Conservation (phyloP, 164 flowering plant genomes). For the Umbilicus rupestris region DNA sequence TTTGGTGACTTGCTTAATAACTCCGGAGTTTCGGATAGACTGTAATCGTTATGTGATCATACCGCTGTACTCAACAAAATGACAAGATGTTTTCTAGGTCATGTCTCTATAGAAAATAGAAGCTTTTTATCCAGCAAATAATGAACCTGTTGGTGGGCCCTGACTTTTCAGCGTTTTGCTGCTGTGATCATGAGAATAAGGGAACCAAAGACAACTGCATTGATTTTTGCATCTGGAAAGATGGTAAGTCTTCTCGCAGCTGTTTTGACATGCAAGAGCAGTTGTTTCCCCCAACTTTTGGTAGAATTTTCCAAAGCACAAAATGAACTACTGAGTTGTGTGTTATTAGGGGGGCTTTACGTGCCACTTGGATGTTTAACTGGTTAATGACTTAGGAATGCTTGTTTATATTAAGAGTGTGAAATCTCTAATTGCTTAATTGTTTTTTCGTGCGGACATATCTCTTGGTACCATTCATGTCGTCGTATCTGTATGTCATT, state of each 20-base stretch:
- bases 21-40: too few relatives aligned
- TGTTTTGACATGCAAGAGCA: background rate
- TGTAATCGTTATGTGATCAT: too few relatives aligned
- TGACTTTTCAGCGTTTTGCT: conserved; percentile 71
- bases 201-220: conserved; percentile 84
- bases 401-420: background rate
- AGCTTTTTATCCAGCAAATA: background rate
- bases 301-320: background rate
- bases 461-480: too few relatives aligned
- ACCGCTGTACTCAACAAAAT: too few relatives aligned
- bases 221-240: conserved; percentile 91
- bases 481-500: background rate
- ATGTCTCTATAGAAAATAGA: background rate
- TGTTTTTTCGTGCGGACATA: too few relatives aligned
- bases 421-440: too few relatives aligned
- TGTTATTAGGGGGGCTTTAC: too few relatives aligned
- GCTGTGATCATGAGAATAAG: conserved; percentile 90
- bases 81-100: too few relatives aligned
- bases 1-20: background rate
- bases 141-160: background rate
- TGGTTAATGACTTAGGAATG: background rate
- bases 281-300: too few relatives aligned
- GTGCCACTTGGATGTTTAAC: too few relatives aligned
- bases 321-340: background rate
- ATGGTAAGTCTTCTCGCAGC: conserved; percentile 42